Evolutionary conservation across 139 green algal genomes (phyloP), one percentile per base, ranked within the genome.

Genomic region (Coelastrella sp.): DNA sequence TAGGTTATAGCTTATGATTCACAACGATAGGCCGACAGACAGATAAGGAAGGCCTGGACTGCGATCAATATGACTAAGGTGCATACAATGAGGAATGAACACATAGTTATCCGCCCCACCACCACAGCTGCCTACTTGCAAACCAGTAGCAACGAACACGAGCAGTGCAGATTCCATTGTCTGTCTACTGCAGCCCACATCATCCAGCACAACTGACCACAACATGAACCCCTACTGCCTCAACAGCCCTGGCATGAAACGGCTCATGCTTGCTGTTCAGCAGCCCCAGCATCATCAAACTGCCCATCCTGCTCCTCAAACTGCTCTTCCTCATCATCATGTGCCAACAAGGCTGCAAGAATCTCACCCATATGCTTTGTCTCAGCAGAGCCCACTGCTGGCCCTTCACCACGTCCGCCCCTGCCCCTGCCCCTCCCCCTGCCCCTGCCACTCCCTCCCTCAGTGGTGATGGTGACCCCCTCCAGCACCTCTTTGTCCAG

Each of bases 321-420:
- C 35, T 83, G 12, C 57, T 72, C 63, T 68, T 88, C 83, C 83
- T 90, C 85, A 22, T 90, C 83, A 56, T 79, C 66, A 49, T 66
- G 19, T 12, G 57, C 85, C 90, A 95, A 85, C 84, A 96, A 84
- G 56, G 81, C 74, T 10, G 92, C 91, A 78, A 96, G 82, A 85
- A 96, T 95, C 20, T 95, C 93, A 9, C 93, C 95, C 93, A 96
- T 96, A 87, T 95, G 90, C 57, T 82, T 78, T 6, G 82, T 87
- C 56, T 95, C 92, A 8, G 59, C 76, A 11, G 59, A 68, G 22
- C 72, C 81, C 0, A 63, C 88, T 10, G 85, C 89, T 25, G 89
- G 57, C 49, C 82, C 63, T 6, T 87, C 65, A 19, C 88, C 25
- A 22, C 90, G n/a, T 22, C 93, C 74, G 8, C 90, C 88, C 5